These are phyloP conservation scores for Aegilops sharonensis DNA, from an alignment of 176 grass and related monocot species.

Conservation along the genomic window DNA sequence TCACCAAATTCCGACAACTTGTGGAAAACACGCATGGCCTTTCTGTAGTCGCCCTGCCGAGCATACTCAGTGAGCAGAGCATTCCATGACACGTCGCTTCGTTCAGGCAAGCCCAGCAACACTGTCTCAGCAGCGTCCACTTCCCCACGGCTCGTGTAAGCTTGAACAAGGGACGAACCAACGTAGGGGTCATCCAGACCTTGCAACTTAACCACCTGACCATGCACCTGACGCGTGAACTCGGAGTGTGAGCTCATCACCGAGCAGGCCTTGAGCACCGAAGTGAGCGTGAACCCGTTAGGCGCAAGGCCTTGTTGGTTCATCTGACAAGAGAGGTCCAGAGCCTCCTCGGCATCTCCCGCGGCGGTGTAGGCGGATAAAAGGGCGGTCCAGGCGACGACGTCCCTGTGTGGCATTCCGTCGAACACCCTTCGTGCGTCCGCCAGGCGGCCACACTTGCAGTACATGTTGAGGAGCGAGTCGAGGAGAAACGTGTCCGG, in stretches of 20 bases:
- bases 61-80: slow-evolving; percentile 34
- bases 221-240: slow-evolving; percentile 35
- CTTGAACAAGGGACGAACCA: slow-evolving; percentile 34
- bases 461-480: slow-evolving; percentile 22
- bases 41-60: slow-evolving; percentile 7
- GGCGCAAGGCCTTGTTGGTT: not conserved
- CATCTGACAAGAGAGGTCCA: slow-evolving; percentile 27
- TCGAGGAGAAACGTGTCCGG: slow-evolving; percentile 28
- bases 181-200: slow-evolving; percentile 31
- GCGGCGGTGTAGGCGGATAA: slow-evolving; percentile 1
- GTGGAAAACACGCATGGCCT: slow-evolving; percentile 16
- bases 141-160: slow-evolving; percentile 21
- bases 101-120: slow-evolving; percentile 16
- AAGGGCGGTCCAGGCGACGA: slow-evolving; percentile 33
- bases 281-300: slow-evolving; percentile 29
- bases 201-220: slow-evolving; percentile 26
- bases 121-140: slow-evolving; percentile 30
- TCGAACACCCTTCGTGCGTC: slow-evolving; percentile 43
- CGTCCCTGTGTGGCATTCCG: slow-evolving; percentile 39
- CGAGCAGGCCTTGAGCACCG: slow-evolving; percentile 31
- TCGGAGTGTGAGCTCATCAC: not conserved
- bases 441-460: slow-evolving; percentile 7
- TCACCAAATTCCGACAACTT: slow-evolving; percentile 21
- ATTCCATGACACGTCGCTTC: slow-evolving; percentile 36
- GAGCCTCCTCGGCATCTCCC: not conserved